A percentile compares a stretch with the other conserved stretches of the same genome.
These are phyloP conservation scores for Oryza rufipogon DNA, from an alignment of 176 grass and related monocot genomes.

Conservation along the genomic window DNA sequence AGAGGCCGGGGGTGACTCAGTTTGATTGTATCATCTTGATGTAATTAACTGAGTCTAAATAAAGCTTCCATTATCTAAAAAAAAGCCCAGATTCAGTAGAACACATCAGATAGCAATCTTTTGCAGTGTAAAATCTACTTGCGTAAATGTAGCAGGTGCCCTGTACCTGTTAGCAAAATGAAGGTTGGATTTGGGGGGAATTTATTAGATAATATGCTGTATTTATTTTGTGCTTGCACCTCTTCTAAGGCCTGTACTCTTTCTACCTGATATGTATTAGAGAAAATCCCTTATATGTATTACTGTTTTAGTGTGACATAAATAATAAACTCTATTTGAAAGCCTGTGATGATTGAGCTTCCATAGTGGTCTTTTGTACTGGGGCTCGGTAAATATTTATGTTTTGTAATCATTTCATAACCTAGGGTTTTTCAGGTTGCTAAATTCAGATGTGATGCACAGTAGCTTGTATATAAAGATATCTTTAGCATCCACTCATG, in stretches of 20 bases:
- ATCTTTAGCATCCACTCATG: no score
- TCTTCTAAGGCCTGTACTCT: not conserved
- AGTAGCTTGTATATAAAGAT: no score
- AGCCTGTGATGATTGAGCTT: not conserved
- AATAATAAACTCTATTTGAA: not conserved
- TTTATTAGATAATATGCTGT: not conserved
- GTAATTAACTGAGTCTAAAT: no score
- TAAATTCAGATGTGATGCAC: not conserved
- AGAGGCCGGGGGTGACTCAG: no score
- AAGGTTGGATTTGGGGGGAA: not conserved
- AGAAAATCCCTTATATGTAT: not conserved
- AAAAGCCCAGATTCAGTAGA: not conserved
- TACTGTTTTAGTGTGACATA: not conserved
- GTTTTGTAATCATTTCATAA: not conserved
- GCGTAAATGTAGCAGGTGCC: not conserved
- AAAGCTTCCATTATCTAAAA: not conserved
- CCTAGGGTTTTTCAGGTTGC: not conserved
- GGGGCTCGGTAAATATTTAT: not conserved
- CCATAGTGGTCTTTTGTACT: not conserved
- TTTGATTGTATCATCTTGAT: no score
- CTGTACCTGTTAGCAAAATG: not conserved
- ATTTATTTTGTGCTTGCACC: not conserved
- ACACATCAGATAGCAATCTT: not conserved
- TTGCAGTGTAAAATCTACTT: not conserved
- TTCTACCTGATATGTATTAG: not conserved